Evolutionary conservation across 2,329 filamentous ascomycete species (phyloP), one percentile per base, ranked within the genome.

Genomic region (Leptographium lundbergii): DNA sequence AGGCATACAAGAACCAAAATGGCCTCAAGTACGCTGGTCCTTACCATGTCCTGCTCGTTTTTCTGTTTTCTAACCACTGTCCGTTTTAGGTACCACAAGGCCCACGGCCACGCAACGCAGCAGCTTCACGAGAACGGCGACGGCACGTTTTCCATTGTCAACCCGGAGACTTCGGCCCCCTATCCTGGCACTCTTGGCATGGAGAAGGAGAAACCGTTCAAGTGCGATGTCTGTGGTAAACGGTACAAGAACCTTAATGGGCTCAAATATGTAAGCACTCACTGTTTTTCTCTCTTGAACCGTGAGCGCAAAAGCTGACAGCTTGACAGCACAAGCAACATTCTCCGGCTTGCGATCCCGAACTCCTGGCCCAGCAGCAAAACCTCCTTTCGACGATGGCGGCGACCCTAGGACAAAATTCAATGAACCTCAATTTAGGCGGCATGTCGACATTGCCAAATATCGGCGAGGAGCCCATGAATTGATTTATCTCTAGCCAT

Each of bases 1-100:
- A 99, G 78, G 92, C 94, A 0, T 99, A 99, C 77, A 99, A 99
- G 80, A 99, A 99, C 72, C 94, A 97, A 71, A 99, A 99, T 66
- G 94, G 94, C 56, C 79, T 99, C 59, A 99, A 97, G 82, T 99
- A 90, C 66, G 77, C 75, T 58, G 32, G 4, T 13, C 5, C 24
- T 45, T n/a, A 6, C 48, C 22, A 6, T 45, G 6, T 19, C 4
- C 25, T 39, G 61, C 63, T 59, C 62, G 25, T n/a, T 53, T 61
- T 61, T 56, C 61, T 55, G 39, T 4, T 52, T 7, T n/a, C 50
- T 57, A 14, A 54, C 56, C 19, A 13, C 34, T 19, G 36, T 17
- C 14, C 29, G 24, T 5, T 34, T 27, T 24, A 85, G 82, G 69
- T 85, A 86, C 65, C 83, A 86, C 74, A 86, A 86, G 70, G 81